These are phyloP conservation scores for Neofusicoccum sp. DNA, from an alignment of 2,329 filamentous ascomycete species.

Conservation along the genomic window DNA sequence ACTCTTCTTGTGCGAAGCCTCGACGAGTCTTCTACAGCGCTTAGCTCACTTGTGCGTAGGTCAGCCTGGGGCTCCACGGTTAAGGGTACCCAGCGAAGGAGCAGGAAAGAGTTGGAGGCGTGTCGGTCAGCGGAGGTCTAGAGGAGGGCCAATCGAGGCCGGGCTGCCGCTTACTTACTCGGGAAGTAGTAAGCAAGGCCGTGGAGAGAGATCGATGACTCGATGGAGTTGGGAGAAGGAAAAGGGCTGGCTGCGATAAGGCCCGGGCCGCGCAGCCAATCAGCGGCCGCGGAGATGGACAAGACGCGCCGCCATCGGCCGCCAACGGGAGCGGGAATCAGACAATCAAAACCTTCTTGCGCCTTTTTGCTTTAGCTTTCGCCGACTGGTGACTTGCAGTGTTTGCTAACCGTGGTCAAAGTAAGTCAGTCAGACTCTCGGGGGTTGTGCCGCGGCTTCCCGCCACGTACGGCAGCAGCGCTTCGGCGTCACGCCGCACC, in stretches of 20 bases:
- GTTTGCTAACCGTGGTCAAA: not conserved
- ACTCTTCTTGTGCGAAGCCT: too few relatives aligned
- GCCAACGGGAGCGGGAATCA: not conserved
- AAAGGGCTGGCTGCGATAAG: not conserved
- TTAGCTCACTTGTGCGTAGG: too few relatives aligned
- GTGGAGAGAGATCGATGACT: not conserved
- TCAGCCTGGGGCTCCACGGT: too few relatives aligned
- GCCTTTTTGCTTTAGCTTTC: not conserved
- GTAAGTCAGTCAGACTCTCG: too few relatives aligned
- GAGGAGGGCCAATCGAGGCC: not conserved
- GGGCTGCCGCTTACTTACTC: not conserved
- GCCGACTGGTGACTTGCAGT: too few relatives aligned
- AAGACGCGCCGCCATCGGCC: not conserved
- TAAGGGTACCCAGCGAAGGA: too few relatives aligned
- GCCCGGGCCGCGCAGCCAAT: not conserved
- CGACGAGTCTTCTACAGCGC: too few relatives aligned
- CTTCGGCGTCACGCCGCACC: not conserved
- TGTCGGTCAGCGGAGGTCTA: too few relatives aligned
- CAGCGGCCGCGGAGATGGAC: not conserved
- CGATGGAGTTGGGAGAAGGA: slow-evolving; percentile 11
- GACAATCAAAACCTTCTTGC: not conserved
- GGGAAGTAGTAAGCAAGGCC: not conserved
- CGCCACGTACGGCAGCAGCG: not conserved
- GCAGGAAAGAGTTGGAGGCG: too few relatives aligned
- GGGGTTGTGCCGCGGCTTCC: too few relatives aligned